Evolutionary conservation across 345 rosid genomes (phyloP).

Genomic region (Odontarrhena argentea): DNA sequence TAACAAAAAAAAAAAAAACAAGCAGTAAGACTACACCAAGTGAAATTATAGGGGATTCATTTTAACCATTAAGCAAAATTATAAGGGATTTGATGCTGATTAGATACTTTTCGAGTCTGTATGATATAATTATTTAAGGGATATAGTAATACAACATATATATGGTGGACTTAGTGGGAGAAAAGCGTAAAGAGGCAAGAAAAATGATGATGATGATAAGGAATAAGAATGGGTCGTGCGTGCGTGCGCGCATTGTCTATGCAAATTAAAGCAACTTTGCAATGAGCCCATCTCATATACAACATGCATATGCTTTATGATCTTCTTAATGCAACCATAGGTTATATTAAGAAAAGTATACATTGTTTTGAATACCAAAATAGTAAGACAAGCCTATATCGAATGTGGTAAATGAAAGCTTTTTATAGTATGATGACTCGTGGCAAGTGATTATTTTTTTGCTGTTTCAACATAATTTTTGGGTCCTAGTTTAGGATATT

Average conservation of each 20-base stretch:
- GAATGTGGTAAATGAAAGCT: background rate
- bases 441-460: background rate
- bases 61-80: no score
- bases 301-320: background rate
- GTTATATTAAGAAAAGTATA: background rate
- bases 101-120: no score
- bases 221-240: slow-evolving; percentile 37
- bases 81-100: no score
- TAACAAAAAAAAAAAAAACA: no score
- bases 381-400: slow-evolving; percentile 14
- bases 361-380: background rate
- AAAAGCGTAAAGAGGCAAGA: slow-evolving; percentile 2
- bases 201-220: slow-evolving; percentile 23
- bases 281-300: slow-evolving; percentile 31
- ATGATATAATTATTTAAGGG: background rate
- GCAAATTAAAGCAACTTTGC: slow-evolving; percentile 22
- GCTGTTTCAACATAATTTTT: background rate
- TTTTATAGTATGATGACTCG: background rate
- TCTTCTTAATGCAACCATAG: background rate
- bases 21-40: no score
- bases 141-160: slow-evolving; percentile 3
- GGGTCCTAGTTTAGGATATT: background rate
- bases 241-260: slow-evolving; percentile 33
- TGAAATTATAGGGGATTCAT: no score
- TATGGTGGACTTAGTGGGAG: background rate